Percentiles rank a stretch among this genome's conserved stretches.
Evolutionary conservation across 2,329 filamentous ascomycete species (phyloP).

Genomic region (Fusarium decemcellulare): DNA sequence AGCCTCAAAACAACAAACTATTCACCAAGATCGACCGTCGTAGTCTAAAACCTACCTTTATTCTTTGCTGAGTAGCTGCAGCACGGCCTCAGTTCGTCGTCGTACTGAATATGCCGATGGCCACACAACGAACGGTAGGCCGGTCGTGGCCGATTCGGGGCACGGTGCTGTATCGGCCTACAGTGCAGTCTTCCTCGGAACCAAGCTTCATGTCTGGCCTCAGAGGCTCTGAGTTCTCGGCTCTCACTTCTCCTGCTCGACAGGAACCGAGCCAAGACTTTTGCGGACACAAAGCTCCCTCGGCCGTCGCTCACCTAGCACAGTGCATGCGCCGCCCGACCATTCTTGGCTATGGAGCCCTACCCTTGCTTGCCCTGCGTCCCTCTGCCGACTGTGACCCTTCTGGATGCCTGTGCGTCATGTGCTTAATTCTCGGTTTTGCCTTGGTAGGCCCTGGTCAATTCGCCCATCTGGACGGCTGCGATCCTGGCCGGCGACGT

Average conservation of each 20-base stretch:
- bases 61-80: neutral
- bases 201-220: conserved; percentile 16
- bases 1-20: conserved; percentile 35
- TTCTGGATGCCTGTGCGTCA: conserved; percentile 38
- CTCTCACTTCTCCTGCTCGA: conserved; percentile 24
- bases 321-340: conserved; percentile 19
- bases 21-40: conserved; percentile 32
- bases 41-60: neutral
- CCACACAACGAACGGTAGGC: neutral
- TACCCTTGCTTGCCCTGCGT: conserved; percentile 28
- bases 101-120: neutral
- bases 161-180: conserved; percentile 17
- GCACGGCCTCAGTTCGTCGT: conserved; percentile 16
- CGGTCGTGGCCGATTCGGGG: conserved; percentile 24
- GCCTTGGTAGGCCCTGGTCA: conserved; percentile 19
- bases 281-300: conserved; percentile 13
- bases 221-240: neutral
- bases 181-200: conserved; percentile 7
- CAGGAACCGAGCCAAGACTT: conserved; percentile 21
- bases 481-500: conserved; percentile 42
- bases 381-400: conserved; percentile 38
- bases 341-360: conserved; percentile 2
- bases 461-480: conserved; percentile 17
- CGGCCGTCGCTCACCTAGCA: conserved; percentile 13
- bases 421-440: conserved; percentile 31